These are phyloP conservation scores for Iodosphaeria phyllophila DNA, from an alignment of 2,329 filamentous ascomycete species.

Conservation along the genomic window DNA sequence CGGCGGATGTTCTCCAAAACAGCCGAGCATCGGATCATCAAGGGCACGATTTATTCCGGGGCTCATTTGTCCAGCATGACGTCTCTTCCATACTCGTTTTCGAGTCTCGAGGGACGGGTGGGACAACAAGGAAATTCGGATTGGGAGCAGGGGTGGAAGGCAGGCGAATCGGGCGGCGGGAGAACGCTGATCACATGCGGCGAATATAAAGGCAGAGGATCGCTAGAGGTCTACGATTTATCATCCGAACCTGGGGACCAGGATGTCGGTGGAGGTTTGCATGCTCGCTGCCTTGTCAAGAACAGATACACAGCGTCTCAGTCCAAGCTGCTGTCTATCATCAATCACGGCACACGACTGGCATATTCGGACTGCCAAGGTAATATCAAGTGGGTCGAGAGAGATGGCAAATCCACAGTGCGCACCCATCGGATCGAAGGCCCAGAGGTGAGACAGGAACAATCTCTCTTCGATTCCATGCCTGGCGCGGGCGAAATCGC, in stretches of 20 bases:
- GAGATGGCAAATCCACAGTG: conserved; percentile 52
- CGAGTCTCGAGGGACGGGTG: conserved; percentile 40
- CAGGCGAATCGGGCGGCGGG: conserved; percentile 32
- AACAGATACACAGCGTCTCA: conserved; percentile 72
- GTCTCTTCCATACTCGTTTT: conserved; percentile 48
- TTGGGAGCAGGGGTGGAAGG: conserved; percentile 29
- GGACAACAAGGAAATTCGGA: conserved; percentile 35
- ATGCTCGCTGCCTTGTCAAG: conserved; percentile 35
- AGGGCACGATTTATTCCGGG: conserved; percentile 67
- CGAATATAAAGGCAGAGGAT: conserved; percentile 82
- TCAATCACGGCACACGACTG: conserved; percentile 63
- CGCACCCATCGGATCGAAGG: conserved; percentile 35
- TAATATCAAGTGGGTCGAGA: conserved; percentile 75
- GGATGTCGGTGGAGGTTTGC: conserved; percentile 9
- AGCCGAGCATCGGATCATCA: no score
- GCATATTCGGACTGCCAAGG: conserved; percentile 75
- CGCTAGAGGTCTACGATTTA: conserved; percentile 68
- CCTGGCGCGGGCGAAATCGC: conserved; percentile 51
- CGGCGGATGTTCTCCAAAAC: conserved; percentile 65
- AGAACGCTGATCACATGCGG: conserved; percentile 66
- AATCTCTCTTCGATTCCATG: conserved; percentile 31
- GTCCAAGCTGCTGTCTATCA: conserved; percentile 66
- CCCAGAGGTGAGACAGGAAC: conserved; percentile 24
- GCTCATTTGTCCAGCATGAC: conserved; percentile 58
- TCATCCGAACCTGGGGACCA: conserved; percentile 14